Conservation (phyloP, 1,284 basidiomycete species). For the Leccinum angustisporum region DNA sequence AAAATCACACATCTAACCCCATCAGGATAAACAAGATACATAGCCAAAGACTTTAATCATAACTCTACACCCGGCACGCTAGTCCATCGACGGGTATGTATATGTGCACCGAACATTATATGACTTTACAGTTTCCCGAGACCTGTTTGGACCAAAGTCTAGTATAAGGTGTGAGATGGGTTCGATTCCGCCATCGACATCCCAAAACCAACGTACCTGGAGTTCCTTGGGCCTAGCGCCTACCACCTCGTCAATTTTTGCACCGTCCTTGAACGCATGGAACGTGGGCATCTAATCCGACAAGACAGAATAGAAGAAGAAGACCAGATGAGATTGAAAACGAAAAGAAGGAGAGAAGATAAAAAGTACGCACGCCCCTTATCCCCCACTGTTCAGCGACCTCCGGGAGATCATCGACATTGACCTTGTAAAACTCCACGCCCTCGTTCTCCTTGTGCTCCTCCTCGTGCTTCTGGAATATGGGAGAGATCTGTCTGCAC, state of each 20-base stretch:
- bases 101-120: not conserved
- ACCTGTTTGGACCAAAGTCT: not conserved
- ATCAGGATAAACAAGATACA: not conserved
- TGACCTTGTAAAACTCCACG: slow-evolving; percentile 69
- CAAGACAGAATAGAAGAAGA: no score
- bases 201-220: slow-evolving; percentile 6
- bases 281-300: slow-evolving; percentile 70
- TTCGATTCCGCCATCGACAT: not conserved
- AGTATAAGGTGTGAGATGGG: no score
- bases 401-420: slow-evolving; percentile 50
- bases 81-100: not conserved
- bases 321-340: not conserved
- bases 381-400: slow-evolving; percentile 51
- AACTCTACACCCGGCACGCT: not conserved
- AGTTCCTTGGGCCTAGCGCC: slow-evolving; percentile 50
- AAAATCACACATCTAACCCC: not conserved
- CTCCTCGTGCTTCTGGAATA: slow-evolving; percentile 55
- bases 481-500: slow-evolving; percentile 69
- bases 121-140: not conserved
- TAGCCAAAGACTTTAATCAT: not conserved
- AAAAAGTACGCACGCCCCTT: slow-evolving; percentile 42
- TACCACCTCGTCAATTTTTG: slow-evolving; percentile 53
- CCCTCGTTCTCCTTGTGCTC: slow-evolving; percentile 33
- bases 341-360: not conserved
- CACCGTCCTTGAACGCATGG: slow-evolving; percentile 60